Evolutionary conservation across 2,329 filamentous ascomycete genomes (phyloP).

Genomic region (Botryotinia narcissicola): DNA sequence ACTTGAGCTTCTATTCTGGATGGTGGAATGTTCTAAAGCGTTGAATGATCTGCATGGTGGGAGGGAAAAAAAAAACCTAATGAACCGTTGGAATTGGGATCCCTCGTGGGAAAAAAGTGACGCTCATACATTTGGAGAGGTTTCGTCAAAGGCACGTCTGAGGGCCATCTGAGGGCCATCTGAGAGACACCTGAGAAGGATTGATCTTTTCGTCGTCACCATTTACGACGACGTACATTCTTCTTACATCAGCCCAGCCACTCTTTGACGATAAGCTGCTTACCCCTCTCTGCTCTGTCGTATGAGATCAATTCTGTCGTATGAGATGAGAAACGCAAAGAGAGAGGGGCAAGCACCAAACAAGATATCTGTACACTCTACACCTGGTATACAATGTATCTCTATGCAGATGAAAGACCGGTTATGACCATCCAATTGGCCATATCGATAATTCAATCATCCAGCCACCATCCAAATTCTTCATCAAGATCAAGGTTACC

Average conservation of each 20-base stretch:
- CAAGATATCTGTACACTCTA: neutral
- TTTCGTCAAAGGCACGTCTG: neutral
- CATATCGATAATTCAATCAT: neutral
- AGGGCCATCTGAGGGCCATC: neutral
- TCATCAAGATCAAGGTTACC: neutral
- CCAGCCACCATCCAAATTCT: neutral
- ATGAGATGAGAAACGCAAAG: neutral
- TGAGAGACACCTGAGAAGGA: neutral
- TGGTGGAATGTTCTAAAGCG: constrained; percentile 9
- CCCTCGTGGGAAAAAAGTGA: neutral
- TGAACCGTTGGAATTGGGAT: neutral
- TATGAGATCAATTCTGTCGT: neutral
- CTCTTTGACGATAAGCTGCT: neutral
- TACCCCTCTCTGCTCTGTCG: neutral
- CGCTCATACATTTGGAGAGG: neutral
- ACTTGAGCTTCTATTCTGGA: neutral
- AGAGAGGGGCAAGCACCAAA: neutral
- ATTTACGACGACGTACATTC: neutral
- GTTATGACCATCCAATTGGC: neutral
- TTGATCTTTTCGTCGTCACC: neutral
- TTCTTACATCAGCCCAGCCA: neutral
- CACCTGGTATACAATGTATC: neutral
- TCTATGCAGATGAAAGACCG: neutral
- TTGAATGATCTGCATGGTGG: constrained; percentile 6
- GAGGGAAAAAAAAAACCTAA: neutral